These are phyloP conservation scores for Vishniacozyma victoriae DNA, from an alignment of 768 basidiomycete genomes.

Conservation along the genomic window DNA sequence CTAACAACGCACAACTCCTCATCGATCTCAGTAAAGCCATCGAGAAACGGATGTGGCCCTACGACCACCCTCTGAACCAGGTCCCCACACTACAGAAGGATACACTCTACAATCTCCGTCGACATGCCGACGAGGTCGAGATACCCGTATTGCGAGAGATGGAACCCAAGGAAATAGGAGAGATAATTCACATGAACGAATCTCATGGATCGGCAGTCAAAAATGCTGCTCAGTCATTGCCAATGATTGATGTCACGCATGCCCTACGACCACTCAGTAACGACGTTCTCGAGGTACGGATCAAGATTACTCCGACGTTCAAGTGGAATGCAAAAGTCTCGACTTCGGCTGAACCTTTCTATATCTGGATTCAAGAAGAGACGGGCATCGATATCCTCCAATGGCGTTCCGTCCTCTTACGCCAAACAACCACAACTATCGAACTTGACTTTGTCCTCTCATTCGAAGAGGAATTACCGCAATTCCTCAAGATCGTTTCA, in stretches of 20 bases:
- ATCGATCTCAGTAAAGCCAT: slow-evolving; percentile 89
- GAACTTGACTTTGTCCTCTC: slow-evolving; percentile 76
- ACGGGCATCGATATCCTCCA: slow-evolving; percentile 77
- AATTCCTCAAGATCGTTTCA: slow-evolving; percentile 66
- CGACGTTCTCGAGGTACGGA: slow-evolving; percentile 71
- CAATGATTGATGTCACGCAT: slow-evolving; percentile 61
- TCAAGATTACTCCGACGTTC: slow-evolving; percentile 63
- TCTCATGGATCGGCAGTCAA: slow-evolving; percentile 72
- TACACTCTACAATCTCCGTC: slow-evolving; percentile 67
- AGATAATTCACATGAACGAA: slow-evolving; percentile 79
- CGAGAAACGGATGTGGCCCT: slow-evolving; percentile 90
- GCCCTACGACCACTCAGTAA: slow-evolving; percentile 72
- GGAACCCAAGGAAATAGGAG: slow-evolving; percentile 64
- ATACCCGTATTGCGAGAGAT: slow-evolving; percentile 65
- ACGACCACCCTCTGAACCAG: slow-evolving; percentile 72
- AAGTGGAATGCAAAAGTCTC: slow-evolving; percentile 74
- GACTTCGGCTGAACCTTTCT: slow-evolving; percentile 75
- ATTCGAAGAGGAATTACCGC: slow-evolving; percentile 57
- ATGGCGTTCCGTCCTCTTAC: slow-evolving; percentile 65
- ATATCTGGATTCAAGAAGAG: slow-evolving; percentile 90
- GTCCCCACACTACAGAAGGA: slow-evolving; percentile 75
- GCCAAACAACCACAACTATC: slow-evolving; percentile 58
- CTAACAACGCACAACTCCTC: slow-evolving; percentile 67
- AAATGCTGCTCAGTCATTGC: slow-evolving; percentile 77
- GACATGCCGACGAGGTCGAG: slow-evolving; percentile 74